Evolutionary conservation across 371 early-diverging fungal species (phyloP), one percentile per base, ranked within the genome.

Genomic region (Funneliformis caledonium): DNA sequence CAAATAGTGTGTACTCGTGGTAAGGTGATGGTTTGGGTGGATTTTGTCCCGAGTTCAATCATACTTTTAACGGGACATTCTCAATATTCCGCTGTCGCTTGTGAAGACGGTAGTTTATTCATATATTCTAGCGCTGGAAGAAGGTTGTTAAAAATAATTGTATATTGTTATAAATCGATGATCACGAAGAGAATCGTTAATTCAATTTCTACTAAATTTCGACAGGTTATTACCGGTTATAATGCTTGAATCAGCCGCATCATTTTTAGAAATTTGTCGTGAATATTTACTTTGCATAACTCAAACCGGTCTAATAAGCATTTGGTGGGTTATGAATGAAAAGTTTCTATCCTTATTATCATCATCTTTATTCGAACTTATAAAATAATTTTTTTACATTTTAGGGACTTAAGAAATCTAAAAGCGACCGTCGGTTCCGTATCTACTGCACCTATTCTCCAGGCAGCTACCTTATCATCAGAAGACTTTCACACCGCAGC

Each of bases 21-120:
- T 72, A 90, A 90, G 6, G 61, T 75, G 1, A 77, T 86, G 1
- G 33, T 91, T 0, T 95, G 95, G 93, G 83, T 82, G 5, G 92
- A 94, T 69, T 90, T 88, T 73, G 69, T 95, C 6, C 88, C 90
- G 2, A 87, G 88, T 65, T 82, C 88, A 6, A 91, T 92, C 6
- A 72, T 93, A 16, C 83, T 89, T 19, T 86, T 94, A 82, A 84
- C 89, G 1, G 94, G 93, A n/a, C 89, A 90, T 67, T 81, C 84
- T 0, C 67, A 81, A 1, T 95, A 91, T 80, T 86, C 87, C 78
- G 92, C 91, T 0, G 88, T 89, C 2, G 86, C 91, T 0, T 93
- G 93, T 80, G 91, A 91, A 70, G 93, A 95, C 83, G 92, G 91
- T n/a, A 88, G 89, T 0, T 64, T 96, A 43, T 87, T 91, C 80